phyloP scores from a whole-genome alignment of 768 basidiomycete species.

The Lactarius vividus region DNA sequence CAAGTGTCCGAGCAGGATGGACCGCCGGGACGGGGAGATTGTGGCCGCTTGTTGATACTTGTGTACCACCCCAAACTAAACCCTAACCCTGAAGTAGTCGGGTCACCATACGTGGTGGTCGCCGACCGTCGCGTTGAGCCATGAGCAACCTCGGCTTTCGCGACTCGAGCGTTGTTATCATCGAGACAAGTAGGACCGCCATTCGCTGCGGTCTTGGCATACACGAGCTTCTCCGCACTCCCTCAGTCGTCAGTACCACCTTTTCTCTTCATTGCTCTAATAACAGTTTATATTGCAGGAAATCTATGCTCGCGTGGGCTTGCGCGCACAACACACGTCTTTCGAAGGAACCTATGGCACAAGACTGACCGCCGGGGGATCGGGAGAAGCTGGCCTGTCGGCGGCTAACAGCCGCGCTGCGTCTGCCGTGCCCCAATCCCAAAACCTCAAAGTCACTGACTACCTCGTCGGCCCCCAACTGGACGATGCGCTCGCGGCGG shows the following conservation, averaged over 20 bases:
- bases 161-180: constrained; percentile 75
- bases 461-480: constrained; percentile 81
- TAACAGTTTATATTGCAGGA: constrained; percentile 47
- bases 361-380: constrained; percentile 37
- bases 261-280: constrained; percentile 13
- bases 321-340: constrained; percentile 41
- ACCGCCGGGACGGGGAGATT: not conserved
- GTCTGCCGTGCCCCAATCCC: constrained; percentile 43
- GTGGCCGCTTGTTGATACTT: not conserved
- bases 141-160: constrained; percentile 62
- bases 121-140: constrained; percentile 9
- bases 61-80: not conserved
- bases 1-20: not conserved
- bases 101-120: not conserved
- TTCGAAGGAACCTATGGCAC: constrained; percentile 22
- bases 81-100: constrained; percentile 12
- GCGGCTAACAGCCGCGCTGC: constrained; percentile 51
- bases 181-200: constrained; percentile 71
- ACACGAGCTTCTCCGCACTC: constrained; percentile 71
- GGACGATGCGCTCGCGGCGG: constrained; percentile 74
- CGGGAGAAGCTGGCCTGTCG: constrained; percentile 33
- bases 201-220: constrained; percentile 79
- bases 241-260: constrained; percentile 58
- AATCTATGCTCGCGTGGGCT: constrained; percentile 75
- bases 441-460: constrained; percentile 57